Evolutionary conservation across 2,329 filamentous ascomycete genomes (phyloP).

Genomic region (Apiospora marii): DNA sequence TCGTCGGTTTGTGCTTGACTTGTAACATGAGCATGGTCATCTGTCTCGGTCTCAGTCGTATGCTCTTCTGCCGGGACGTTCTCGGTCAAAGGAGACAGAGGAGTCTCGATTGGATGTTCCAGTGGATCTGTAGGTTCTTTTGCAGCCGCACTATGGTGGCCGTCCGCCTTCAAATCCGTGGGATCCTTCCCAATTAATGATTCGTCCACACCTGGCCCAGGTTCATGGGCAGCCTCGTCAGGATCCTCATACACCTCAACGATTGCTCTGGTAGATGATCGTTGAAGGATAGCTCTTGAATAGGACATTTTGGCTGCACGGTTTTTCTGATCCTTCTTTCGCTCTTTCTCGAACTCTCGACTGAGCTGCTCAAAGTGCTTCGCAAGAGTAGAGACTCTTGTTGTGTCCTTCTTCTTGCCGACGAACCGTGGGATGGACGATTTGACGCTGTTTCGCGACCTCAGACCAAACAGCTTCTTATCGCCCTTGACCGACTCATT

Average conservation of each 20-base stretch:
- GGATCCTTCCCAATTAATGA: constrained; percentile 46
- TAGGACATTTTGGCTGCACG: constrained; percentile 77
- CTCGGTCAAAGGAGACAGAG: constrained; percentile 39
- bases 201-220: constrained; percentile 72
- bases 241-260: constrained; percentile 96
- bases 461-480: constrained; percentile 70
- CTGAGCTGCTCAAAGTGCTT: constrained; percentile 97
- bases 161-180: constrained; percentile 41
- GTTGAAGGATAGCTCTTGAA: constrained; percentile 81
- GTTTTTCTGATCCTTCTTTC: constrained; percentile 83
- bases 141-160: constrained; percentile 25
- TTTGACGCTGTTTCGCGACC: constrained; percentile 69
- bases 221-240: constrained; percentile 88
- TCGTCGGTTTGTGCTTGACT: constrained; percentile 72
- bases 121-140: constrained; percentile 30
- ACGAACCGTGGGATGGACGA: constrained; percentile 92
- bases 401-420: constrained; percentile 68
- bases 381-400: constrained; percentile 86
- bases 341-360: constrained; percentile 94
- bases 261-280: constrained; percentile 92
- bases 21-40: constrained; percentile 54
- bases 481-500: constrained; percentile 63
- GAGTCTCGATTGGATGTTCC: not conserved
- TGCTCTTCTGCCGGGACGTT: constrained; percentile 40
- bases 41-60: constrained; percentile 50